Conservation (phyloP, 31 red algal species). For the Asparagopsis taxiformis region DNA sequence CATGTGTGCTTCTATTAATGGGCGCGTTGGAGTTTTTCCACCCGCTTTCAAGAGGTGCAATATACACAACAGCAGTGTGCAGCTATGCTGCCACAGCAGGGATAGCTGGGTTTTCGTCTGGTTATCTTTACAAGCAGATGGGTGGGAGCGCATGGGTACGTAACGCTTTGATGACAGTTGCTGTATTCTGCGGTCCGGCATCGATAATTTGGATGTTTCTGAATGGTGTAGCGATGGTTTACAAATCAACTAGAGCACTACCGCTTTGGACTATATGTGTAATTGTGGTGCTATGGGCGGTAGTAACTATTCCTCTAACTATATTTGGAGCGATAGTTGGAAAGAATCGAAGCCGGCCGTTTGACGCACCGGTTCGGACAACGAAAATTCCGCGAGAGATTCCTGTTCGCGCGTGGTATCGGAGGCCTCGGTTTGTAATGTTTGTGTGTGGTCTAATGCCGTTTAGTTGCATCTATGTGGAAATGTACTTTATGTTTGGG, state of each 20-base stretch:
- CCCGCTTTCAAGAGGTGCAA: conserved; percentile 67
- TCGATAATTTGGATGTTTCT: conserved; percentile 61
- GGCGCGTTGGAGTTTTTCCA: conserved; percentile 76
- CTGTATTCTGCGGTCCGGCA: conserved; percentile 68
- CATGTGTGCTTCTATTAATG: conserved; percentile 57
- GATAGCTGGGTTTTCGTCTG: conserved; percentile 71
- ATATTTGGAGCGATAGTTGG: conserved; percentile 79
- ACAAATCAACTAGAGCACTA: conserved; percentile 64
- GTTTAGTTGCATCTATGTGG: conserved; percentile 82
- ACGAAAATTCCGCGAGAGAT: conserved; percentile 82
- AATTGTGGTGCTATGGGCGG: conserved; percentile 70
- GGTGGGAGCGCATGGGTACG: conserved; percentile 70
- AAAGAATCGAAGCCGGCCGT: conserved; percentile 53
- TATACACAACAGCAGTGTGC: conserved; percentile 62
- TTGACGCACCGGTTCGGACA: conserved; percentile 63
- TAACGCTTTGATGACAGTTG: conserved; percentile 72
- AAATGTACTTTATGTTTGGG: conserved; percentile 83
- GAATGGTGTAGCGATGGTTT: conserved; percentile 58
- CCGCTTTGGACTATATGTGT: conserved; percentile 77
- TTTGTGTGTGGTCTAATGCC: conserved; percentile 79
- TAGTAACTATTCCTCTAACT: conserved; percentile 83
- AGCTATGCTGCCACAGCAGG: conserved; percentile 66
- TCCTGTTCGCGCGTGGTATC: conserved; percentile 62
- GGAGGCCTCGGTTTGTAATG: conserved; percentile 42
- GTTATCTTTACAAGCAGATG: conserved; percentile 84